A percentile compares a stretch with the other conserved stretches of the same genome.
phyloP scores from a whole-genome alignment of 768 basidiomycete genomes.

The Lyophyllum decastes region DNA sequence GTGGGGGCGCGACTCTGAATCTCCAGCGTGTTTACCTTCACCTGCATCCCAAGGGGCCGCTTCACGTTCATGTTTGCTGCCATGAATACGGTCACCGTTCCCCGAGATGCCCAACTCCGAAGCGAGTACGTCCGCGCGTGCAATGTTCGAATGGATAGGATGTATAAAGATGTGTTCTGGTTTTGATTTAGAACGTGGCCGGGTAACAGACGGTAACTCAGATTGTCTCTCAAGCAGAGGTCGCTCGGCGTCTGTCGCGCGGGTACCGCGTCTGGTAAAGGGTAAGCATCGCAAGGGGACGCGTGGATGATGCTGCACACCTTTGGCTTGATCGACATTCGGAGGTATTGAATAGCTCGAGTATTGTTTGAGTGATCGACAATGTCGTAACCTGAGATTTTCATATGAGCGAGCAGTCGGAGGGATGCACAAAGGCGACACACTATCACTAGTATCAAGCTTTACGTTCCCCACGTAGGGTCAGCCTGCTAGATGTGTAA shows the following conservation, averaged over 20 bases:
- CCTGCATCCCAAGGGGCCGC: constrained; percentile 51
- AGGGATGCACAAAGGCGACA: constrained; percentile 13
- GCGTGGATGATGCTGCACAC: not conserved
- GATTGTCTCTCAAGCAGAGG: constrained; percentile 21
- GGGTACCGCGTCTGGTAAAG: not conserved
- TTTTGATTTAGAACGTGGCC: constrained; percentile 52
- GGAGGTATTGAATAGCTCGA: constrained; percentile 35
- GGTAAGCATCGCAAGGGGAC: not conserved
- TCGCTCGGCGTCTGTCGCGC: constrained; percentile 4
- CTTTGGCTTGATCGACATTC: not conserved
- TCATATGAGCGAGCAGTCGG: not conserved
- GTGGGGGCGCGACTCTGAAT: constrained; percentile 19
- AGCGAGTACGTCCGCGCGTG: constrained; percentile 66
- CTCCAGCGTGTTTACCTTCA: constrained; percentile 17
- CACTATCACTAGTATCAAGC: constrained; percentile 54
- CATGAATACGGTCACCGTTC: constrained; percentile 49
- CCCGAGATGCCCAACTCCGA: constrained; percentile 52
- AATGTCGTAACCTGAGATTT: constrained; percentile 52
- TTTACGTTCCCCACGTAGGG: constrained; percentile 18
- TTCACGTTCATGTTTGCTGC: constrained; percentile 33
- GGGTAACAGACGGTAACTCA: constrained; percentile 22
- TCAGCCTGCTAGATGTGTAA: not conserved
- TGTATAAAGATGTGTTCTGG: constrained; percentile 65
- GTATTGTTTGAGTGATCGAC: constrained; percentile 57
- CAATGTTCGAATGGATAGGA: constrained; percentile 61